Evolutionary conservation across 495 filamentous ascomycete genomes (phyloP), one percentile per base, ranked within the genome.

Genomic region (Bathelium albidoporum): DNA sequence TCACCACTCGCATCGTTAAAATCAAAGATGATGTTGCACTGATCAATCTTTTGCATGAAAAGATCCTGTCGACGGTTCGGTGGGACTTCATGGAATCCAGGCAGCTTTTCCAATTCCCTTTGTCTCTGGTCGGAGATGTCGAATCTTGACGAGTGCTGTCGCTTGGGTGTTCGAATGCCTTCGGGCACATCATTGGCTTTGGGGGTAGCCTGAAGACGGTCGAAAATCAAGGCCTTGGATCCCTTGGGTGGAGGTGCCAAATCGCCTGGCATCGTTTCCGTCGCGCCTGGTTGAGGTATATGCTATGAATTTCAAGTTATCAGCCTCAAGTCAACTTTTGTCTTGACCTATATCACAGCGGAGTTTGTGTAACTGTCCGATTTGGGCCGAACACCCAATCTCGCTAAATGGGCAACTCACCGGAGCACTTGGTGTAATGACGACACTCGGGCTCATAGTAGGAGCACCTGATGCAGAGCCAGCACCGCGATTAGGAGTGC

Each of bases 11-110:
- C 91, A 72, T 99, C 94, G 75, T 97, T 99, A 79, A 99, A 99
- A 75, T 99, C 94, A 71, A 99, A 99, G 68, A 99, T 99, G 76
- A 99, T 95, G 72, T 99, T 99, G 80, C 94, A 99, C 75, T 99
- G 94, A 71, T 97, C 94, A 70, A 99, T 95, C 82, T 99, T 99
- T 74, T 97, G 91, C 93, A 99, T 96, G 78, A 99, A 99, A 20
- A 99, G 82, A 49, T 97, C 94, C 77, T 99, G 93, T 60, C 94
- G 88, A 39, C 91, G 85, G 66, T 95, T 92, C 22, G 94, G 95
- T 11, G 93, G 87, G 58, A 97, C 94, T 76, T 99, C 94, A 73
- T 97, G 94, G 78, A 99, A 99, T n/a, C 94, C 93, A 0, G 92
- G 91, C 14, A 97, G 80, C 77, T 99, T 99, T 72, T 97, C 95